Percentiles rank a stretch among this genome's conserved stretches.
Conservation (phyloP, 768 basidiomycete genomes). For the Lactarius psammicola region DNA sequence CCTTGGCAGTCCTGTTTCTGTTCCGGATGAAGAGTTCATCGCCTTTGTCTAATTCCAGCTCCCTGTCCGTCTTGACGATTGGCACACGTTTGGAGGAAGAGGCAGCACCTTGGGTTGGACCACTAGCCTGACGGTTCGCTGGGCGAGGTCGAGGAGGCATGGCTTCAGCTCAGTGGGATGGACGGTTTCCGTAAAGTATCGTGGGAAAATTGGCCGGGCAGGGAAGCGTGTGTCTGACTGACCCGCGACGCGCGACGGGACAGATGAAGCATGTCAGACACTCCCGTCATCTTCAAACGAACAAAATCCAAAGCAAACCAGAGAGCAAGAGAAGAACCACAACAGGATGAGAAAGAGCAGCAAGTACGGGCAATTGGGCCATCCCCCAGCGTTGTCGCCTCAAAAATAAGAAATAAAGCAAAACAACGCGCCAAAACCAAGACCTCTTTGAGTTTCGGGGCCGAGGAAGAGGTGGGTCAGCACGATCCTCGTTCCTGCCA, state of each 20-base stretch:
- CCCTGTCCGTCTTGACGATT: constrained; percentile 23
- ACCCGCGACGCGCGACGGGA: neutral
- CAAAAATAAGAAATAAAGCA: constrained; percentile 68
- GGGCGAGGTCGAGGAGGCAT: constrained; percentile 30
- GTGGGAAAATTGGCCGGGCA: constrained; percentile 14
- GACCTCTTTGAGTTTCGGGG: constrained; percentile 77
- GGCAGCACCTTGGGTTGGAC: constrained; percentile 13
- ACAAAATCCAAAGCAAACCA: constrained; percentile 42
- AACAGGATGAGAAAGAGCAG: constrained; percentile 19
- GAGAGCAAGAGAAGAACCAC: constrained; percentile 40
- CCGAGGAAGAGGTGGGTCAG: constrained; percentile 55
- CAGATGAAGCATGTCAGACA: constrained; percentile 32
- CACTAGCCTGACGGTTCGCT: constrained; percentile 24
- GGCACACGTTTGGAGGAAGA: constrained; percentile 17
- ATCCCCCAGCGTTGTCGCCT: constrained; percentile 58
- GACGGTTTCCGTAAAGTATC: constrained; percentile 12
- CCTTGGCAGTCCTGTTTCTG: constrained; percentile 49
- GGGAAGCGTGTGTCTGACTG: neutral
- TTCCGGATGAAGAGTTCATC: constrained; percentile 74
- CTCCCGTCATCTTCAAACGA: constrained; percentile 45
- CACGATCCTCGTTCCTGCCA: neutral
- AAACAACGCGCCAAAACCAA: constrained; percentile 62
- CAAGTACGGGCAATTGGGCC: constrained; percentile 34
- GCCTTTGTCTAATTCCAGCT: constrained; percentile 47
- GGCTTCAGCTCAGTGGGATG: constrained; percentile 9